Conservation (phyloP, 2,329 filamentous ascomycete genomes). For the Hirsutella thompsonii region DNA sequence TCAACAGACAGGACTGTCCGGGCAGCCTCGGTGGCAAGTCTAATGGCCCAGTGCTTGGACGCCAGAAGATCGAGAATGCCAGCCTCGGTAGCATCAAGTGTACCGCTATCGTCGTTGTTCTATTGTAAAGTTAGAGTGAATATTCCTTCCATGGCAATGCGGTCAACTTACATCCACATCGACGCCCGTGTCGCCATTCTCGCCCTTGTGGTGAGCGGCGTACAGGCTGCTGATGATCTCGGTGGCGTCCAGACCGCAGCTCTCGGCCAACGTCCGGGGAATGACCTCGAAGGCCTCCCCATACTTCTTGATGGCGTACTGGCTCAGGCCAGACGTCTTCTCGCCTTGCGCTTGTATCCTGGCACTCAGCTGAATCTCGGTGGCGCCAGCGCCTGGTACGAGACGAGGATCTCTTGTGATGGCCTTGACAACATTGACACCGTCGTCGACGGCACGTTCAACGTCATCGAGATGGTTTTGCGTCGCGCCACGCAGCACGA, state of each 20-base stretch:
- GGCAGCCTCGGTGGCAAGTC: conserved; percentile 87
- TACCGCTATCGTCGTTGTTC: conserved; percentile 69
- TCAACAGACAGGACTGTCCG: conserved; percentile 92
- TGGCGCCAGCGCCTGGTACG: conserved; percentile 87
- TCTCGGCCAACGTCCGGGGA: conserved; percentile 86
- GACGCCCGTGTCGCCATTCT: conserved; percentile 82
- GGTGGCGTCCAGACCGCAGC: conserved; percentile 91
- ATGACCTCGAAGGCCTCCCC: conserved; percentile 97
- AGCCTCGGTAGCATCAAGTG: conserved; percentile 72
- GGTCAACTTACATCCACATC: conserved; percentile 62
- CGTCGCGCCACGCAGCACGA: conserved; percentile 88
- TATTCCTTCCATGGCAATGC: background rate
- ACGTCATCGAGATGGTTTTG: conserved; percentile 97
- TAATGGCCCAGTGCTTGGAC: conserved; percentile 93
- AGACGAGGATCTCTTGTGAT: conserved; percentile 87
- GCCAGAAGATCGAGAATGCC: conserved; percentile 88
- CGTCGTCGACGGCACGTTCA: conserved; percentile 93
- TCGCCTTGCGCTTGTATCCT: conserved; percentile 83
- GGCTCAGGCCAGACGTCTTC: conserved; percentile 81
- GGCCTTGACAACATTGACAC: conserved; percentile 96
- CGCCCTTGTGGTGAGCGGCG: conserved; percentile 80
- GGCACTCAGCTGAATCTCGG: conserved; percentile 88
- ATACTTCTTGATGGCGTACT: conserved; percentile 96
- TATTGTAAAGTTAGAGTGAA: conserved; percentile 18
- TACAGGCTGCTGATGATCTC: conserved; percentile 88